phyloP scores from a whole-genome alignment of 257 asterid genomes.

The Solanum tacnaense region DNA sequence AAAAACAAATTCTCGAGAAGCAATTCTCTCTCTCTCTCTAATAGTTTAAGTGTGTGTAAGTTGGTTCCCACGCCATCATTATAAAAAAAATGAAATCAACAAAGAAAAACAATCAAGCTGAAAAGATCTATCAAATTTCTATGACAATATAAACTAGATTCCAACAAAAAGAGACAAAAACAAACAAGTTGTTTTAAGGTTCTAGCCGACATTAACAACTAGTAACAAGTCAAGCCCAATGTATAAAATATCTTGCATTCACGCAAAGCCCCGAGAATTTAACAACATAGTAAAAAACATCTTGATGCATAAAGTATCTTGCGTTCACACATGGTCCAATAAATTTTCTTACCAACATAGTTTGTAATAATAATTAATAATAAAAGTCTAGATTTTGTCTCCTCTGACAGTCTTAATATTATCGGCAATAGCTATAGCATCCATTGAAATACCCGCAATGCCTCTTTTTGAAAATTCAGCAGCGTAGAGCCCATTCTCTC shows the following conservation, averaged over 20 bases:
- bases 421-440: not conserved
- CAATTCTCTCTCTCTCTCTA: not conserved
- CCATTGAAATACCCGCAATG: not conserved
- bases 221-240: not conserved
- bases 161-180: not conserved
- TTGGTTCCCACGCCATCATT: not conserved
- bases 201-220: not conserved
- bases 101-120: not conserved
- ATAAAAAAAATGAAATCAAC: not conserved
- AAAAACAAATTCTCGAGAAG: not conserved
- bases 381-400: not conserved
- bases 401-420: not conserved
- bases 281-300: not conserved
- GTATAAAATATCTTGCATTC: not conserved
- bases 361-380: not conserved
- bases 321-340: rapidly evolving
- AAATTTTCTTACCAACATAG: not conserved
- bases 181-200: not conserved
- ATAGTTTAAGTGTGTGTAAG: not conserved
- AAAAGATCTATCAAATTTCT: not conserved
- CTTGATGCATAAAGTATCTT: not conserved
- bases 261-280: not conserved
- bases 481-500: not conserved
- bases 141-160: not conserved
- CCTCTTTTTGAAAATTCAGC: not conserved